Evolutionary conservation across 495 filamentous ascomycete species (phyloP).

Genomic region (Amphirosellinia nigrospora): DNA sequence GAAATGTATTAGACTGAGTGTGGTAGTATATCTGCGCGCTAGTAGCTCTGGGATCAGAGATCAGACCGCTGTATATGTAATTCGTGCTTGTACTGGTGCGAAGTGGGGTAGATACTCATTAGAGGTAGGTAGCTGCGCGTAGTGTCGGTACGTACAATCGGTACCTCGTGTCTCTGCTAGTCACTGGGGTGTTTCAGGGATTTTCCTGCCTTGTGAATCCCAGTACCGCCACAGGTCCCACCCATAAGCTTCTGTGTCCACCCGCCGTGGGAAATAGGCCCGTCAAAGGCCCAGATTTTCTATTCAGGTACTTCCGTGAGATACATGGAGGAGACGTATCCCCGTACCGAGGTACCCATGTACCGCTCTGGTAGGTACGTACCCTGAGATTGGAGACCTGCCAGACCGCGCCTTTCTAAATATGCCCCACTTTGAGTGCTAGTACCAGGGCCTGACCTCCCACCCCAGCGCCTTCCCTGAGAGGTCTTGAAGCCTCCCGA

Average conservation of each 20-base stretch:
- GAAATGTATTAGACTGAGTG: conserved; percentile 11
- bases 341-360: conserved; percentile 12
- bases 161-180: not conserved
- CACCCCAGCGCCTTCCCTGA: conserved; percentile 34
- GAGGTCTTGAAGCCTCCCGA: conserved; percentile 36
- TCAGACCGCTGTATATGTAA: conserved; percentile 25
- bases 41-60: not conserved
- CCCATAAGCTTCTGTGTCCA: conserved; percentile 16
- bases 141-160: conserved; percentile 13
- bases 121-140: too few species aligned
- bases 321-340: conserved; percentile 25
- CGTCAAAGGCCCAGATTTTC: conserved; percentile 19
- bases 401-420: conserved; percentile 43
- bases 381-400: conserved; percentile 33
- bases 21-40: conserved; percentile 17
- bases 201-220: conserved; percentile 22
- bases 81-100: conserved; percentile 14
- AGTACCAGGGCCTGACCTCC: conserved; percentile 21
- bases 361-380: conserved; percentile 29
- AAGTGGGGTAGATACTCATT: conserved; percentile 30
- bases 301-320: conserved; percentile 23
- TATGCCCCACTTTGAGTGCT: conserved; percentile 17
- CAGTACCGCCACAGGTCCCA: conserved; percentile 22
- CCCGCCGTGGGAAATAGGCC: conserved; percentile 18
- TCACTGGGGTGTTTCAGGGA: conserved; percentile 21